A percentile compares a stretch with the other conserved stretches of the same genome.
phyloP scores from a whole-genome alignment of 306 rosid genomes.

The Betula pendula region DNA sequence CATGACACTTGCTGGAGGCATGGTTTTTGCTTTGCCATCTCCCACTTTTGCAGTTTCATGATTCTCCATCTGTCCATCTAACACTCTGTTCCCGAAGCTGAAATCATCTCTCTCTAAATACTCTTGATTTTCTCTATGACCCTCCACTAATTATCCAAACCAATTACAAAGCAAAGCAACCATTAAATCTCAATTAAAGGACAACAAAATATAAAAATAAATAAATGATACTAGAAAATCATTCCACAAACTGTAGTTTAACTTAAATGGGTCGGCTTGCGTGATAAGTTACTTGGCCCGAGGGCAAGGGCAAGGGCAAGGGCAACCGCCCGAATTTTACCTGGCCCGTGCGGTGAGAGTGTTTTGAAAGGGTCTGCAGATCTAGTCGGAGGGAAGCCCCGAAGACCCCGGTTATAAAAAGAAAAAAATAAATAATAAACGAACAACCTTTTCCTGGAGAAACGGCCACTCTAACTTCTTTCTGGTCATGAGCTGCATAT shows the following conservation, averaged over 20 bases:
- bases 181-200: not conserved
- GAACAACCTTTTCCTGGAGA: conserved; percentile 74
- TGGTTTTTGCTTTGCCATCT: conserved; percentile 49
- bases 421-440: not conserved
- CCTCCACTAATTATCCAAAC: conserved; percentile 52
- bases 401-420: no score
- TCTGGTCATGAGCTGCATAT: conserved; percentile 58
- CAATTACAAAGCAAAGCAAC: not conserved
- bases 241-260: no score
- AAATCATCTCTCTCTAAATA: conserved; percentile 67
- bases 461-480: conserved; percentile 57
- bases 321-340: no score
- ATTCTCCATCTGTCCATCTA: conserved; percentile 51
- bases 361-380: no score
- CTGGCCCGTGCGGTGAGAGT: no score
- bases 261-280: no score
- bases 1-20: conserved; percentile 95
- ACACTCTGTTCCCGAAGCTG: conserved; percentile 75
- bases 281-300: no score
- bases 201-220: not conserved
- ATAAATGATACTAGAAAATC: not conserved
- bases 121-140: conserved; percentile 61
- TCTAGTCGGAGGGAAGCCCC: no score
- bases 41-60: conserved; percentile 50
- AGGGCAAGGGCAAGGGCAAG: no score